Evolutionary conservation across 225 moss, liverwort and hornwort genomes (phyloP), one percentile per base, ranked within the genome.

Genomic region (Physcomitrium patens): DNA sequence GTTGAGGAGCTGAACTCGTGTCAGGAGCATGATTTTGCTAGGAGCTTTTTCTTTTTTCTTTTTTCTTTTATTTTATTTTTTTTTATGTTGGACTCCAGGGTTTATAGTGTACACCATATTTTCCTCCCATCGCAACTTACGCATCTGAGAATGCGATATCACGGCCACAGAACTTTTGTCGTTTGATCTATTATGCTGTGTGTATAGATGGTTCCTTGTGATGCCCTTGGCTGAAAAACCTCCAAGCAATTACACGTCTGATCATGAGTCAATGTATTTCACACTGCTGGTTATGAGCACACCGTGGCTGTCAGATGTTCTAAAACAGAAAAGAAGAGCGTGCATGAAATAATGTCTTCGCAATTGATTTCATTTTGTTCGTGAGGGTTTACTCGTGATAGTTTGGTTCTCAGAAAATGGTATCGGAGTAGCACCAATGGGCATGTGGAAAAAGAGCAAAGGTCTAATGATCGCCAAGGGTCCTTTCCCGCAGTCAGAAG

Each of bases 21-120:
- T 28, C 7, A 37, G 50, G 22, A 22, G 10, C 19, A 24, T 24
- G 24, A 1, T 24, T 24, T 24, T 24, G 24, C 53, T 3, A 37
- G 50, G 37, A 22, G 10, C 19, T 5, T 20, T 19, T n/a, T n/a
- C n/a, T n/a, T n/a, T n/a, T n/a, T n/a, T n/a, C n/a, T n/a, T n/a
- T n/a, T n/a, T n/a, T n/a, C n/a, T n/a, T n/a, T n/a, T n/a, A n/a
- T n/a, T n/a, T n/a, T n/a, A n/a, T n/a, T n/a, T n/a, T n/a, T 10
- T 15, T 22, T 23, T 23, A 3, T 49, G 47, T 18, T 76, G 44
- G 76, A 59, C 49, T 76, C 64, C 37, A 59, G 48, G 58, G 23
- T 68, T 55, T 66, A 8, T 7, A 26, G 58, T 12, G 12, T 26
- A 4, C 12, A 24, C 26, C 58, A 15, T 3, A 43, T 14, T 62